A percentile compares a stretch with the other conserved stretches of the same genome.
phyloP scores from a whole-genome alignment of 2,329 filamentous ascomycete genomes.

The Aureobasidium sp. region DNA sequence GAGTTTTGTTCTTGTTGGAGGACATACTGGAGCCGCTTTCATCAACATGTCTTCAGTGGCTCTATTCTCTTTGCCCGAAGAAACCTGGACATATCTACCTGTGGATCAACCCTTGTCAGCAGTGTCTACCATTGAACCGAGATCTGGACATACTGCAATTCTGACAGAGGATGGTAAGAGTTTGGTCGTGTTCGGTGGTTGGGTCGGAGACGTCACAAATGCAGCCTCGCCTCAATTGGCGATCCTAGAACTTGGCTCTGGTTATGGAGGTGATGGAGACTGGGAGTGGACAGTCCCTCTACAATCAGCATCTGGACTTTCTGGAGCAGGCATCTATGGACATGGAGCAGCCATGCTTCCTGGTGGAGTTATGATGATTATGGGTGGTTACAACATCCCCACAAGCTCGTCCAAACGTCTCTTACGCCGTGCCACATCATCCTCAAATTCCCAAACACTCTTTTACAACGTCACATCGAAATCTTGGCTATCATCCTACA shows the following conservation, averaged over 20 bases:
- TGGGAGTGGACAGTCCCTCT: conserved; percentile 66
- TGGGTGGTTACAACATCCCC: conserved; percentile 51
- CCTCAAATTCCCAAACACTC: conserved; percentile 41
- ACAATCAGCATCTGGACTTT: conserved; percentile 35
- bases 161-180: conserved; percentile 69
- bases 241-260: conserved; percentile 65
- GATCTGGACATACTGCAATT: conserved; percentile 83
- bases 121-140: conserved; percentile 54
- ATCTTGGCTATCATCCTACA: conserved; percentile 52
- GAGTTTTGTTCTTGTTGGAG: conserved; percentile 74
- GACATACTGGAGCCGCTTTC: conserved; percentile 75
- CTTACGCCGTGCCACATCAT: conserved; percentile 31
- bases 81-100: conserved; percentile 75
- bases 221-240: conserved; percentile 77
- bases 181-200: conserved; percentile 80
- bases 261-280: conserved; percentile 54
- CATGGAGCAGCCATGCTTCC: conserved; percentile 57
- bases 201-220: conserved; percentile 74
- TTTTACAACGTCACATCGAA: conserved; percentile 58
- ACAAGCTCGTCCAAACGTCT: conserved; percentile 28
- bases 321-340: conserved; percentile 50
- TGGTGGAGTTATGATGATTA: conserved; percentile 55
- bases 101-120: conserved; percentile 45
- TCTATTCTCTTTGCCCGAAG: conserved; percentile 77
- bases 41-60: conserved; percentile 92